A percentile compares a stretch with the other conserved stretches of the same genome.
These are phyloP conservation scores for Arthrobotrys musiformis DNA, from an alignment of 2,329 filamentous ascomycete genomes.

Conservation along the genomic window DNA sequence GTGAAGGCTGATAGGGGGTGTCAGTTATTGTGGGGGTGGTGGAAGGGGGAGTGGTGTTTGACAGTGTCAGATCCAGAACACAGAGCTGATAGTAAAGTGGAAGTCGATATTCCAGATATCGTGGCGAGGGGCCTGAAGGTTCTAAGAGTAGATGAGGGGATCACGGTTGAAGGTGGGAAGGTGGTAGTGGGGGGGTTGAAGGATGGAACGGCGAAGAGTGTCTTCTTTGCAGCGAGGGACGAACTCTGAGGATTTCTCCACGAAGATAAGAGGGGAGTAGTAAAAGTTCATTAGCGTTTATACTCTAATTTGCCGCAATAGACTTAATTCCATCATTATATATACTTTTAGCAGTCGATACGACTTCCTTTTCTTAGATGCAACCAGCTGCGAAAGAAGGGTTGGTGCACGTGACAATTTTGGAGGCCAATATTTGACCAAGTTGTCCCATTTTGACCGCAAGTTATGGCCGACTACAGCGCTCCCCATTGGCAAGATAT, in stretches of 20 bases:
- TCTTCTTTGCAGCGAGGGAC: slow-evolving; percentile 8
- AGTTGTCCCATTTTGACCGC: too few relatives aligned
- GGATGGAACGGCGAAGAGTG: slow-evolving; percentile 29
- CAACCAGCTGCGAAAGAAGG: too few relatives aligned
- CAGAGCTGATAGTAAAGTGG: not conserved
- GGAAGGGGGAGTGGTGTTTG: slow-evolving; percentile 24
- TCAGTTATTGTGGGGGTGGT: slow-evolving; percentile 39
- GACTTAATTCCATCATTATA: too few relatives aligned
- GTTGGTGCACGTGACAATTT: too few relatives aligned
- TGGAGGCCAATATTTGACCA: too few relatives aligned
- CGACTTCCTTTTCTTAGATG: not conserved
- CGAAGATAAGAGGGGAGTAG: slow-evolving; percentile 26
- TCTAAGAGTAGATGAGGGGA: not conserved
- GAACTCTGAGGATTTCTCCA: not conserved
- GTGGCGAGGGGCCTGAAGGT: not conserved
- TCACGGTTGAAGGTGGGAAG: slow-evolving; percentile 1
- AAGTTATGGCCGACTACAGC: too few relatives aligned
- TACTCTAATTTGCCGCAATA: not conserved
- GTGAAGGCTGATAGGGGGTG: slow-evolving; percentile 18
- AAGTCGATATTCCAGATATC: not conserved
- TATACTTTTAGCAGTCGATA: too few relatives aligned
- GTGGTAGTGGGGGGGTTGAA: slow-evolving; percentile 14
- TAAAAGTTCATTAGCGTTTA: not conserved
- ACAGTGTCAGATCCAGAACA: slow-evolving; percentile 27
- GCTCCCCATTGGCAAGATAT: too few relatives aligned